phyloP scores from a whole-genome alignment of 352 stramenopile genomes.

The Phytophthora podocarpi region DNA sequence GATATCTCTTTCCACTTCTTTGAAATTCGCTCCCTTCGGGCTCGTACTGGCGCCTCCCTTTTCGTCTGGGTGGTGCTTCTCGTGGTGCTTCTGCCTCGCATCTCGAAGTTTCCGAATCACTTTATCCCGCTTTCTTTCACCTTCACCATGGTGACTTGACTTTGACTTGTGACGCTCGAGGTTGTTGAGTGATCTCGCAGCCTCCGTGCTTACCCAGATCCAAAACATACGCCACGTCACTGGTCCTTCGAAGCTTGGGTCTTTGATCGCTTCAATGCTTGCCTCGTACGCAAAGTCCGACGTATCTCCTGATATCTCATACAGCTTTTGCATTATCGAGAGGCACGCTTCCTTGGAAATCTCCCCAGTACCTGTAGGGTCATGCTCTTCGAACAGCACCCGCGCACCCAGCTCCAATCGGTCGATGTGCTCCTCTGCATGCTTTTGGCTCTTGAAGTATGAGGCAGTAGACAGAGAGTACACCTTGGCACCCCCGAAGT shows the following conservation, averaged over 20 bases:
- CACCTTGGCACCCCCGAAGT: constrained; percentile 76
- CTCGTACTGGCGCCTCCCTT: constrained; percentile 3
- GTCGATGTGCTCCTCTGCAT: constrained; percentile 84
- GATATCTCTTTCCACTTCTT: constrained; percentile 31
- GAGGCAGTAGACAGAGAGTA: constrained; percentile 71
- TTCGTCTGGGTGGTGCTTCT: constrained; percentile 23
- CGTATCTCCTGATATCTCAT: constrained; percentile 66
- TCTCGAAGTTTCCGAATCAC: constrained; percentile 23
- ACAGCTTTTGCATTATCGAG: constrained; percentile 76
- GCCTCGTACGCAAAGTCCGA: constrained; percentile 68
- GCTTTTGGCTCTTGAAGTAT: constrained; percentile 78
- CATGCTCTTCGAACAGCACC: constrained; percentile 87
- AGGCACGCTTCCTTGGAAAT: constrained; percentile 79
- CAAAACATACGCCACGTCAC: constrained; percentile 86
- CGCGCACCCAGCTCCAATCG: constrained; percentile 74
- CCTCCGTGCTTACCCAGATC: constrained; percentile 84
- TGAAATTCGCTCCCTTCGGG: constrained; percentile 4
- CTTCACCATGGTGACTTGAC: constrained; percentile 3
- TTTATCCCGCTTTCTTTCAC: constrained; percentile 31
- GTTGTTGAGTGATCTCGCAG: constrained; percentile 62
- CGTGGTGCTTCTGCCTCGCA: constrained; percentile 30
- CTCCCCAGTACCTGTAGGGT: constrained; percentile 52
- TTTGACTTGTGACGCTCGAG: constrained; percentile 41
- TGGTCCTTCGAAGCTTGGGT: constrained; percentile 59
- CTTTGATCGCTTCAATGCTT: constrained; percentile 60